Percentiles rank a stretch among this genome's conserved stretches.
Evolutionary conservation across 1,284 basidiomycete species (phyloP).

Genomic region (Thelephora terrestris): DNA sequence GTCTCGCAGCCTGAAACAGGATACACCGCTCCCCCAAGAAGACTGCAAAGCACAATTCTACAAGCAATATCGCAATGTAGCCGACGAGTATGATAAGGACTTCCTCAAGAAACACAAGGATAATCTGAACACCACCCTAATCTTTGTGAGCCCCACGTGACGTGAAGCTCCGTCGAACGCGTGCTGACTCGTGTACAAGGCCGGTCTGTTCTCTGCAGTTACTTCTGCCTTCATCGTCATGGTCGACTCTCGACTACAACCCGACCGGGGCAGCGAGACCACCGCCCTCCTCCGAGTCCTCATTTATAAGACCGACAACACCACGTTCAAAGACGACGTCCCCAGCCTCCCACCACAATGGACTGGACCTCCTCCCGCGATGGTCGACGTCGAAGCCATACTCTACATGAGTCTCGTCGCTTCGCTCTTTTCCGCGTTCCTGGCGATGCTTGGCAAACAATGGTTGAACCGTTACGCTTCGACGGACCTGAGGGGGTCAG

Average conservation of each 20-base stretch:
- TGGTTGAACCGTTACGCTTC: constrained; percentile 2
- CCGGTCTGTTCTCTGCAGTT: constrained; percentile 8
- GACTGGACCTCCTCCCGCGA: neutral
- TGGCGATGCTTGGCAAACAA: neutral
- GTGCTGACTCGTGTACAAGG: neutral
- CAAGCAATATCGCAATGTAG: neutral
- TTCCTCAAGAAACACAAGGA: constrained; percentile 5
- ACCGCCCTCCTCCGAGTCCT: neutral
- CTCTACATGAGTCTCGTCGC: constrained; percentile 1
- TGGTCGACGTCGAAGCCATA: neutral
- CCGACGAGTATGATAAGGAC: neutral
- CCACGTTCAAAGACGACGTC: neutral
- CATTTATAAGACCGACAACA: neutral
- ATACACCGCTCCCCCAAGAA: no score
- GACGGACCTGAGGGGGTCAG: neutral
- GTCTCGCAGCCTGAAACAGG: no score
- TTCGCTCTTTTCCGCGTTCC: no score
- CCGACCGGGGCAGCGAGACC: constrained; percentile 1
- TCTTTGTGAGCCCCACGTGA: constrained; percentile 1
- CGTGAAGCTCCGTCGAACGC: neutral
- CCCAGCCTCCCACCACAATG: neutral
- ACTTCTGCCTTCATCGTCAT: constrained; percentile 7
- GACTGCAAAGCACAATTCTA: neutral
- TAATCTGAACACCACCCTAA: no score
- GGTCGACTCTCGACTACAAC: constrained; percentile 5